Evolutionary conservation across 2,329 filamentous ascomycete species (phyloP), one percentile per base, ranked within the genome.

Genomic region (Colletotrichum higginsianum): DNA sequence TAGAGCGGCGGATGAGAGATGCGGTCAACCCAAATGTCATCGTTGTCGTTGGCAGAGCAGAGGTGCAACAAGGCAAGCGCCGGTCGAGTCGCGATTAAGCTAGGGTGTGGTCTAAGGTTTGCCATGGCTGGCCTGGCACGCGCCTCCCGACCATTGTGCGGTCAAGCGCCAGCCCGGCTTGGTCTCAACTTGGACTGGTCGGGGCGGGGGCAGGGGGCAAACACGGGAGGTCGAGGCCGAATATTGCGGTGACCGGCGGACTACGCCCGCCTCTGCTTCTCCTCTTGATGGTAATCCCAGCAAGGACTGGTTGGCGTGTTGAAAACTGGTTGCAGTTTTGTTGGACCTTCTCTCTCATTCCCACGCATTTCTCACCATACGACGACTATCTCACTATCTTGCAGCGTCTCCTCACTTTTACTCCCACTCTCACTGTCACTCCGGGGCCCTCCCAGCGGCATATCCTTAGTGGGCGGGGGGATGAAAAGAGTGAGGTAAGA

Each of bases 131-230:
- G 56, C 55, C 55, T 66, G 67, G 67, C 62, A 70, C 67, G 65
- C 69, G 69, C 65, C 69, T 72, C 65, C 69, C 65, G 60, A 67
- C 66, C 38, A 61, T 69, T 72, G 69, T 71, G 69, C 65, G 69
- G 69, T 72, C 69, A 72, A 72, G 69, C 69, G 65, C 60, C 65
- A 68, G 65, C 52, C 58, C 35, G 30, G 57, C 38, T 55, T 50
- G 69, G 53, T 69, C 69, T 69, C 69, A 72, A 69, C 69, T 72
- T 69, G 69, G 69, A 69, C 69, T 69, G 69, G 69, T 69, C 69
- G 65, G 60, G 69, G 69, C 65, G 69, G 66, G 64, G 58, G 63
- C 65, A 66, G 66, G 64, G 58, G 63, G 66, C 52, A 18, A 38
- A 42, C 65, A 35, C 64, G 66, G 61, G 47, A 68, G 21, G 60